A percentile compares a stretch with the other conserved stretches of the same genome.
phyloP scores from a whole-genome alignment of 768 basidiomycete genomes.

The Cyathus striatus region DNA sequence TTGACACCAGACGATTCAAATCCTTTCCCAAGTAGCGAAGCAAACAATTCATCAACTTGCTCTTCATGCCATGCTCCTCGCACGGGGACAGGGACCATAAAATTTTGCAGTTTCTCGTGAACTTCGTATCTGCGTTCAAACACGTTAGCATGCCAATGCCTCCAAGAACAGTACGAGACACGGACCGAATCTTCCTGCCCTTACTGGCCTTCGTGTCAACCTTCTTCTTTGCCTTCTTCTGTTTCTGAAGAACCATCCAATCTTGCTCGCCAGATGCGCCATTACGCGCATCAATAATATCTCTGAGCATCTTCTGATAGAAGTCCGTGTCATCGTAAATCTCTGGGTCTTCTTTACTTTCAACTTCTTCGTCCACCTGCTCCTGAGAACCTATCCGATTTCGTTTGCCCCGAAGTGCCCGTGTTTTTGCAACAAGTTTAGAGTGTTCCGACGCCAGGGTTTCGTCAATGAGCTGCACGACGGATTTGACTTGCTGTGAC shows the following conservation, averaged over 20 bases:
- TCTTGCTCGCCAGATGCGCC: constrained; percentile 41
- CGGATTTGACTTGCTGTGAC: constrained; percentile 53
- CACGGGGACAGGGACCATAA: constrained; percentile 84
- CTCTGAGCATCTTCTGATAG: constrained; percentile 87
- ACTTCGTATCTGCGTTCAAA: constrained; percentile 67
- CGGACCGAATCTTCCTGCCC: constrained; percentile 84
- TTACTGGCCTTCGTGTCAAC: constrained; percentile 97
- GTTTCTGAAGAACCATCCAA: constrained; percentile 63
- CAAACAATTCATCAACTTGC: constrained; percentile 93
- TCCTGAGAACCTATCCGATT: constrained; percentile 33
- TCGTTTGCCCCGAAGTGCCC: constrained; percentile 45
- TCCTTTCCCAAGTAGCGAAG: constrained; percentile 77
- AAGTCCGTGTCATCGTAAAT: constrained; percentile 89
- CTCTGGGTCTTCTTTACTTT: constrained; percentile 34
- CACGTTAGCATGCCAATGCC: constrained; percentile 2
- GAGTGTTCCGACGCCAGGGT: constrained; percentile 51
- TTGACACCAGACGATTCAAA: constrained; percentile 36
- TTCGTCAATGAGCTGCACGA: constrained; percentile 76
- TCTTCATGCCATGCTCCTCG: constrained; percentile 87
- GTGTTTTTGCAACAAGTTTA: constrained; percentile 62
- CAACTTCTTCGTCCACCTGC: constrained; percentile 25
- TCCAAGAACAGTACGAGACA: constrained; percentile 5
- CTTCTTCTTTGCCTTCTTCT: constrained; percentile 73
- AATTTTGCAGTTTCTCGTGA: constrained; percentile 95
- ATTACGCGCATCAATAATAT: constrained; percentile 75